Percentiles rank a stretch among this genome's conserved stretches.
These are phyloP conservation scores for Phytophthora fragariaefolia DNA, from an alignment of 352 stramenopile species.

Conservation along the genomic window DNA sequence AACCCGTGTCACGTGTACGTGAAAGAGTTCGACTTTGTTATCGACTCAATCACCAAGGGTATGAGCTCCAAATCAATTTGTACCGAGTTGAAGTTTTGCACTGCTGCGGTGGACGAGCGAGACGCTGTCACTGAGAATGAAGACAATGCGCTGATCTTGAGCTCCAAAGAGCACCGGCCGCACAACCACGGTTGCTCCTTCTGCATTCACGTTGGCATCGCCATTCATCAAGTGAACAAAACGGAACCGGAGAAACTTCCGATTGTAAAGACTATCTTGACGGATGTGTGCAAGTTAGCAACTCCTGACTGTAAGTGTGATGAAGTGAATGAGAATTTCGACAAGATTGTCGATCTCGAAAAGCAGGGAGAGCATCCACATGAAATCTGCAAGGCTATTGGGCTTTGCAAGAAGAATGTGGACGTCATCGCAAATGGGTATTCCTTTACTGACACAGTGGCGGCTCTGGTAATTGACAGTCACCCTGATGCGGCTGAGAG, in stretches of 20 bases:
- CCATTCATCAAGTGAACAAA: conserved; percentile 54
- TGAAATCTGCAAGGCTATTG: conserved; percentile 58
- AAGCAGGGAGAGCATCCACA: conserved; percentile 61
- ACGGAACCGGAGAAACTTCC: conserved; percentile 49
- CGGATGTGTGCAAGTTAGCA: conserved; percentile 53
- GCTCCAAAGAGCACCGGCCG: conserved; percentile 5
- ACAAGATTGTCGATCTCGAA: conserved; percentile 67
- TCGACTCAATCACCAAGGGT: conserved; percentile 68
- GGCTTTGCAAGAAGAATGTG: conserved; percentile 53
- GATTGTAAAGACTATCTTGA: conserved; percentile 49
- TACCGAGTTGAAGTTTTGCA: conserved; percentile 62
- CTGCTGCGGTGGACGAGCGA: conserved; percentile 8
- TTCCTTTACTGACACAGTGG: conserved; percentile 21
- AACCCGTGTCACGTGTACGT: conserved; percentile 76
- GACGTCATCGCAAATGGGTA: conserved; percentile 15
- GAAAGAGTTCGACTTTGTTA: conserved; percentile 67
- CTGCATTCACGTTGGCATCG: conserved; percentile 51
- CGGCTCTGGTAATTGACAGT: conserved; percentile 14
- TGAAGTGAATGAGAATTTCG: conserved; percentile 57
- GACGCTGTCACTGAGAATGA: conserved; percentile 16
- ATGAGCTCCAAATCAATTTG: conserved; percentile 76
- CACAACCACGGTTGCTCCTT: conserved; percentile 56
- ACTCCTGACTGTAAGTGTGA: conserved; percentile 58
- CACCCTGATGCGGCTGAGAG: neutral
- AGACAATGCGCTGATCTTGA: conserved; percentile 14